Base-by-base conservation (phyloP, 495 filamentous ascomycete genomes). In the Lasiosphaeriaceae sp. region DNA sequence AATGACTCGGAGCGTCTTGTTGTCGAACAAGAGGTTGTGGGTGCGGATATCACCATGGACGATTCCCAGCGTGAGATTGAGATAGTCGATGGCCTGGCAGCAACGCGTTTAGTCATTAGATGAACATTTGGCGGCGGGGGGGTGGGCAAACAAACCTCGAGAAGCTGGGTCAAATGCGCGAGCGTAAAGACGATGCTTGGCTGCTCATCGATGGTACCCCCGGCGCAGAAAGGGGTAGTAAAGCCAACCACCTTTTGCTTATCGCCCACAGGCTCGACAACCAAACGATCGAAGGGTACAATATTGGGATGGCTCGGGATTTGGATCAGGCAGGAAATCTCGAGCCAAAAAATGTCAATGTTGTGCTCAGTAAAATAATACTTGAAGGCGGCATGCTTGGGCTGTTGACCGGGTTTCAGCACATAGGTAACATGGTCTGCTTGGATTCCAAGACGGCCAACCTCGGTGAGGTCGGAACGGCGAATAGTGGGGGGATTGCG, bases 281-380 rank as follows among this genome's bases (percentile, higher is more conserved):
- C 61, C 56, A 75, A 51, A 22, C 63, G 59, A 59, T 73, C 64
- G 50, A 72, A 58, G 24, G 66, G 66, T 48, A 72, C 53, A 39
- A 75, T 61, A 61, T 71, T 70, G n/a, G 63, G 66, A 61, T 71
- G 68, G 0, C 24, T 47, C 8, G 71, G 69, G n/a, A 77, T 62
- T 29, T 53, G 57, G 24, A 66, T 68, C 2, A 66, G 54, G 50
- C 70, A 39, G 35, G 74, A 70, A 22, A 73, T 20, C 55, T 76
- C 71, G 45, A 71, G 51, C 72, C 67, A 76, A 48, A 62, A 61
- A 19, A 41, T 44, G 21, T 16, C 29, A n/a, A 53, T 21, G 43
- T 56, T 52, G 49, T 23, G 26, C n/a, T 52, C 39, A 41, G 26
- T 53, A 7, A 50, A 50, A 47, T 61, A 52, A 26, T 61, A 61